A percentile compares a stretch with the other conserved stretches of the same genome.
Conservation (phyloP, 2,329 filamentous ascomycete species). For the Fusarium proliferatum region DNA sequence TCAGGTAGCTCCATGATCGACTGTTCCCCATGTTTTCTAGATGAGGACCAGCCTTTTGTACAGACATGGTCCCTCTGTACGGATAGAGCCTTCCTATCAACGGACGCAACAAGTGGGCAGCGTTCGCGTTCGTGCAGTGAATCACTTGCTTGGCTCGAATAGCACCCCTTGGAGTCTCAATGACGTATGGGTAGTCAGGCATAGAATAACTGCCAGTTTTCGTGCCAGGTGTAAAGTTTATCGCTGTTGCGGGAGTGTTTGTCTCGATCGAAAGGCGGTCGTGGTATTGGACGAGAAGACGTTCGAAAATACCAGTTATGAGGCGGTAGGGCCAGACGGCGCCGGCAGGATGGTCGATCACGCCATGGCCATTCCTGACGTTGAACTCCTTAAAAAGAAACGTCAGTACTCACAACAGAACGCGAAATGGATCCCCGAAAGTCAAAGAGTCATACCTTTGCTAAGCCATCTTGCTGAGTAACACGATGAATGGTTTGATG, state of each 20-base stretch:
- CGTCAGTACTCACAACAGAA: background rate
- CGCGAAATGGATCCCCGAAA: too few species aligned
- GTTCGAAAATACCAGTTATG: background rate
- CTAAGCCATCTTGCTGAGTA: background rate
- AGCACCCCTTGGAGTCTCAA: background rate
- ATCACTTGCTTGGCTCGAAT: background rate
- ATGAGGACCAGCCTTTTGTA: background rate
- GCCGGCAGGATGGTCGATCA: background rate
- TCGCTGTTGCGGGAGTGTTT: background rate
- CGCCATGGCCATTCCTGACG: background rate
- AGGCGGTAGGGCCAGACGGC: background rate
- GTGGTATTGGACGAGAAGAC: background rate
- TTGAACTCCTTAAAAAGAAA: background rate
- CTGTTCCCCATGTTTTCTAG: background rate
- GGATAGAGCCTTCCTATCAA: background rate
- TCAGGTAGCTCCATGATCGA: background rate
- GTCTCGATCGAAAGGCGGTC: background rate
- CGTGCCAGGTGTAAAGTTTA: background rate
- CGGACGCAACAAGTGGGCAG: background rate
- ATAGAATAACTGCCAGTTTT: rapidly evolving
- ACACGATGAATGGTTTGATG: background rate
- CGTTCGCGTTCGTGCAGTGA: background rate
- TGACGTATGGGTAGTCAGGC: conserved; percentile 47
- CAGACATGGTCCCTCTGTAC: background rate
- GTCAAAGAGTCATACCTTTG: background rate